phyloP scores from a whole-genome alignment of 2,329 filamentous ascomycete genomes.

The Aspergillus uvarum region DNA sequence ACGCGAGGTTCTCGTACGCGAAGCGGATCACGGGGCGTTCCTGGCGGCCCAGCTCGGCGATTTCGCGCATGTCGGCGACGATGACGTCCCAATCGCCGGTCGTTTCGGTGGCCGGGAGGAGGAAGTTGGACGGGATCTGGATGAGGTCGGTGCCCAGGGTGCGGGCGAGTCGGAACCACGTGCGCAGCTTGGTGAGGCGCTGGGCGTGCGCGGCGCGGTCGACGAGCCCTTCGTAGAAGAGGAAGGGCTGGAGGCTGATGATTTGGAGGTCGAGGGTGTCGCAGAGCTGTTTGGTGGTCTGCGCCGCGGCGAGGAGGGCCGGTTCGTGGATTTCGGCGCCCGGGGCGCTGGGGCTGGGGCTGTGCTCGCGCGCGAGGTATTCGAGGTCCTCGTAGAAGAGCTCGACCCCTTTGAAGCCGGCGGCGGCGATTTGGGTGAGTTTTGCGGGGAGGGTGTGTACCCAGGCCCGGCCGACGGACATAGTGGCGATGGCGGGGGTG shows the following conservation, averaged over 20 bases:
- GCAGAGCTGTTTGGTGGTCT: conserved; percentile 54
- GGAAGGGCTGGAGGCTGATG: conserved; percentile 69
- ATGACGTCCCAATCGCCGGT: conserved; percentile 56
- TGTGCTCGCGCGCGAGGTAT: conserved; percentile 55
- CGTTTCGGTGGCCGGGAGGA: conserved; percentile 38
- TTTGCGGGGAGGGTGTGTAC: conserved; percentile 67
- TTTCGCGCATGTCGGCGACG: conserved; percentile 60
- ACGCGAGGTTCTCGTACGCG: conserved; percentile 70
- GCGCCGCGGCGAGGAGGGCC: conserved; percentile 59
- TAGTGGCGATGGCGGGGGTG: conserved; percentile 65
- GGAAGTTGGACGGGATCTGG: conserved; percentile 69
- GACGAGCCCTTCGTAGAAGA: conserved; percentile 70
- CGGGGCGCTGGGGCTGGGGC: conserved; percentile 35
- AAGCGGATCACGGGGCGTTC: conserved; percentile 62
- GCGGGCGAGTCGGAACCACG: conserved; percentile 69
- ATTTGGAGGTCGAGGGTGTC: conserved; percentile 25
- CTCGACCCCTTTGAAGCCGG: conserved; percentile 70
- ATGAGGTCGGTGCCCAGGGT: conserved; percentile 68
- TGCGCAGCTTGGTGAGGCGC: conserved; percentile 57
- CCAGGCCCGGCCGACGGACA: conserved; percentile 71
- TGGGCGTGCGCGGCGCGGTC: conserved; percentile 58
- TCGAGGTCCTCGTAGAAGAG: conserved; percentile 76
- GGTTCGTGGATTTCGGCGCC: conserved; percentile 31
- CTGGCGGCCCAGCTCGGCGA: conserved; percentile 64
- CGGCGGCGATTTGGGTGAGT: conserved; percentile 62